Evolutionary conservation across 73 alveolate genomes (phyloP), one percentile per base, ranked within the genome.

Genomic region (Effrenium voratum): DNA sequence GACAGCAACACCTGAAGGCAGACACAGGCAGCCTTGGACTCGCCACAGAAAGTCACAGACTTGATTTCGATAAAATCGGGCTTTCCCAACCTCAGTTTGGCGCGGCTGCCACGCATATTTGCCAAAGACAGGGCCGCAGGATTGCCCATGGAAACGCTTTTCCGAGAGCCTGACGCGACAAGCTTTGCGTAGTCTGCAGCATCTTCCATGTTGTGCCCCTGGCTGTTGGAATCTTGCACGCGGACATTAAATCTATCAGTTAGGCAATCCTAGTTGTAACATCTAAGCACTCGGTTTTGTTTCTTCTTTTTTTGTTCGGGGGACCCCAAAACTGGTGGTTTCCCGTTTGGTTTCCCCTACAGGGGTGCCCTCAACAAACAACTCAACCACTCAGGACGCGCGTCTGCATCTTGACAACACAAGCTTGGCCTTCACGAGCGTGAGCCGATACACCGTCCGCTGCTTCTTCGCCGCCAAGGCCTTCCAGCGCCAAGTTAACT

Each of bases 11-110:
- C 22, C 2, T 40, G 55, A 0, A 40, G 55, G 13, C 46, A 34
- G 28, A 41, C 38, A 70, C 0, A 0, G 38, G 26, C 26, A 46
- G 57, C 99, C 94, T 77, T 93, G 34, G 99, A 93, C 46, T 79
- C 93, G 55, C 99, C 99, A 36, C 99, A 93, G 79, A 79, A 93
- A 66, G 99, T 93, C 38, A 93, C 99, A 12, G 99, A 79, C 72
- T 93, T 93, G 94, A 93, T 81, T 40, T 93, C 99, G 46, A 93
- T 93, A 79, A 93, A 81, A 63, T 93, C 99, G 55, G 99, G 99
- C 40, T 47, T 47, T 1, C 99, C 99, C 63, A 80, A 59, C 94
- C 97, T 90, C 76, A 46, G 77, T 40, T 5, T n/a, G 6, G 28
- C 83, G 38, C 30, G 75, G 40, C 75, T 5, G 3, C 38, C 77